These are phyloP conservation scores for Rachicladosporium sp. DNA, from an alignment of 2,329 filamentous ascomycete species.

Conservation along the genomic window DNA sequence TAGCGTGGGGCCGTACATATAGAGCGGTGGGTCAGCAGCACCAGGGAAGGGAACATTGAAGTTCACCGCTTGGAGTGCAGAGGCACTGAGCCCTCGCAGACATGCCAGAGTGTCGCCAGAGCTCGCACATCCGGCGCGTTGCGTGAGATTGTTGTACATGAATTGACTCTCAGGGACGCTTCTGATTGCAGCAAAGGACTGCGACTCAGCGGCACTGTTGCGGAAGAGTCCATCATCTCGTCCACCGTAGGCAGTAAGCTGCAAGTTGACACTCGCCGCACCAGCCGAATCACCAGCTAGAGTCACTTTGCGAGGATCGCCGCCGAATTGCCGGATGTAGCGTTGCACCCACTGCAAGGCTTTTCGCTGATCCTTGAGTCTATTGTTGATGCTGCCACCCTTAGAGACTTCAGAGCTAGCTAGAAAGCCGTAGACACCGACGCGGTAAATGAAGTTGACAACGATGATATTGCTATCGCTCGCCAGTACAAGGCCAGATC, in stretches of 20 bases:
- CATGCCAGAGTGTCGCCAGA: conserved; percentile 34
- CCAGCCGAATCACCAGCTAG: conserved; percentile 60
- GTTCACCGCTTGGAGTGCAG: conserved; percentile 35
- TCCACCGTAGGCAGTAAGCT: conserved; percentile 41
- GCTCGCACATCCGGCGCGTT: conserved; percentile 34
- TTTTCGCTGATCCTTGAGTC: conserved; percentile 57
- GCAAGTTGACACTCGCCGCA: conserved; percentile 49
- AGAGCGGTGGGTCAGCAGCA: conserved; percentile 31
- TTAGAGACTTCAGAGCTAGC: conserved; percentile 41
- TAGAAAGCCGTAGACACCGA: conserved; percentile 62
- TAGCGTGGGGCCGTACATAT: conserved; percentile 39
- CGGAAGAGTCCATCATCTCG: conserved; percentile 36
- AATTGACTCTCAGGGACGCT: conserved; percentile 38
- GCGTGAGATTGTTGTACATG: conserved; percentile 38
- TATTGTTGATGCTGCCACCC: conserved; percentile 50
- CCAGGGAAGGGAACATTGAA: conserved; percentile 34
- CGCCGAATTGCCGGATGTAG: conserved; percentile 55
- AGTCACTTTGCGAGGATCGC: conserved; percentile 54
- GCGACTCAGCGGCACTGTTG: conserved; percentile 40
- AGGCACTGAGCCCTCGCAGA: conserved; percentile 33
- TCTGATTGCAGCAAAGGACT: conserved; percentile 38
- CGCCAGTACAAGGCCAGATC: conserved; percentile 46
- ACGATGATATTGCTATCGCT: conserved; percentile 51
- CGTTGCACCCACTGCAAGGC: conserved; percentile 57
- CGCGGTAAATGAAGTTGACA: conserved; percentile 64